Percentiles rank a stretch among this genome's conserved stretches.
These are phyloP conservation scores for Spergularia bocconei DNA, from an alignment of 148 eudicot species.

Conservation along the genomic window DNA sequence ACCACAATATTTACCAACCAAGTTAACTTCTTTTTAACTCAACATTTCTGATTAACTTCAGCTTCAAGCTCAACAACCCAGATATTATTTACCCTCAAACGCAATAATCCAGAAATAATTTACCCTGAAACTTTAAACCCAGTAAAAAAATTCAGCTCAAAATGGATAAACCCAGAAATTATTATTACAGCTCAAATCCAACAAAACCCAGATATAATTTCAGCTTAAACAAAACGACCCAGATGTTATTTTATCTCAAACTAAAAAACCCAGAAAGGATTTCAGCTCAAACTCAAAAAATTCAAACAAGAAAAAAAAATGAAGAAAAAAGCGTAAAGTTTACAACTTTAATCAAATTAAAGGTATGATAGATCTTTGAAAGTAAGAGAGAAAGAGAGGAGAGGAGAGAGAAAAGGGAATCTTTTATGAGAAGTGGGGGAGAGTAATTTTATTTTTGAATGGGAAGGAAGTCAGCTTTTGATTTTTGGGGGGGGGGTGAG, in stretches of 20 bases:
- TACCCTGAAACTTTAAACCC: neutral
- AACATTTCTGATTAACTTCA: neutral
- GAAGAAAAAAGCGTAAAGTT: neutral
- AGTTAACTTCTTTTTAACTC: neutral
- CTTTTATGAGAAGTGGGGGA: slow-evolving; percentile 2
- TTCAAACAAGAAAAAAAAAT: neutral
- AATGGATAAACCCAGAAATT: too few relatives aligned
- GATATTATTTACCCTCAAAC: slow-evolving; percentile 16
- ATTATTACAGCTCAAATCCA: neutral
- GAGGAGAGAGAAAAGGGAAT: neutral
- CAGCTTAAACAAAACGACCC: slow-evolving; percentile 2
- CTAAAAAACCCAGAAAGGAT: neutral
- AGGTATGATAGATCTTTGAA: neutral
- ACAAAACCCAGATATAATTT: neutral
- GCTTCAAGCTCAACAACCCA: slow-evolving; percentile 17
- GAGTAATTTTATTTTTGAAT: slow-evolving; percentile 20
- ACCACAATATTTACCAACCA: slow-evolving; percentile 6
- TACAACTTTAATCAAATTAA: neutral
- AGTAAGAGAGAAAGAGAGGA: neutral
- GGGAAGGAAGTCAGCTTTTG: slow-evolving; percentile 26
- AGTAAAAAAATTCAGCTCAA: neutral
- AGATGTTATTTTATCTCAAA: neutral
- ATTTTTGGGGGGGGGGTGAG: slow-evolving; percentile 16
- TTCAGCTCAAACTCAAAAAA: slow-evolving; percentile 10
- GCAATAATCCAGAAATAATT: slow-evolving; percentile 1